Evolutionary conservation across 2,329 filamentous ascomycete species (phyloP), one percentile per base, ranked within the genome.

Genomic region (Penicillium nordicum): DNA sequence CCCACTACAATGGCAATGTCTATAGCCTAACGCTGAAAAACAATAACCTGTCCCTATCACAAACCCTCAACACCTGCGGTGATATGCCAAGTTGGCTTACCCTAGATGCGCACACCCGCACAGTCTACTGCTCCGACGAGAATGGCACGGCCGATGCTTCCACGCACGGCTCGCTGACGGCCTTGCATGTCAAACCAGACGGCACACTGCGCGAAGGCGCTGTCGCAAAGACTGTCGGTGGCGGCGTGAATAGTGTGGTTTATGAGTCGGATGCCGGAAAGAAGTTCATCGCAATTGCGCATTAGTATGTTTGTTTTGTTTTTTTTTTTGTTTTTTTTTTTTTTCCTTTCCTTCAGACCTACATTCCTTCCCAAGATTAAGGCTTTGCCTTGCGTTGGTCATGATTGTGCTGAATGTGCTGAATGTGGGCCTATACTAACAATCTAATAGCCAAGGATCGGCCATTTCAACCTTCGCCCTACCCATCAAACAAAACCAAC

Each of bases 41-140:
- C 23, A 59, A 61, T 37, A 43, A 58, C 6, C 66, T 74, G 8
- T 53, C 62, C 1, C 44, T 69, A 11, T 52, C 66, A 6, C 58
- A 67, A 16, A 58, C 65, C 5, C 52, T 64, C n/a, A 58, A 70
- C 21, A 67, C 70, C 14, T 74, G 72, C 56, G 72, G 71, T 9
- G 54, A 49, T 7, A 71, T 71, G 63, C 72, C 73, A 4, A 74
- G 71, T 59, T 75, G 73, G 72, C 51, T 75, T 4, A 74, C 68
- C 4, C 63, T 69, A 21, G 71, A 74, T 51, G 10, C 63, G 1
- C 45, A 50, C 1, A 53, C 63, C 8, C 57, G 62, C 5, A 67
- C 60, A 1, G 57, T 75, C 6, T 75, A 72, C 62, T 75, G 73
- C 61, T 64, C 69, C 4, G 70, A 74, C 34, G 73, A 75, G 53